Base-by-base conservation (phyloP, 2,329 filamentous ascomycete species). In the Trematosphaeria pertusa region DNA sequence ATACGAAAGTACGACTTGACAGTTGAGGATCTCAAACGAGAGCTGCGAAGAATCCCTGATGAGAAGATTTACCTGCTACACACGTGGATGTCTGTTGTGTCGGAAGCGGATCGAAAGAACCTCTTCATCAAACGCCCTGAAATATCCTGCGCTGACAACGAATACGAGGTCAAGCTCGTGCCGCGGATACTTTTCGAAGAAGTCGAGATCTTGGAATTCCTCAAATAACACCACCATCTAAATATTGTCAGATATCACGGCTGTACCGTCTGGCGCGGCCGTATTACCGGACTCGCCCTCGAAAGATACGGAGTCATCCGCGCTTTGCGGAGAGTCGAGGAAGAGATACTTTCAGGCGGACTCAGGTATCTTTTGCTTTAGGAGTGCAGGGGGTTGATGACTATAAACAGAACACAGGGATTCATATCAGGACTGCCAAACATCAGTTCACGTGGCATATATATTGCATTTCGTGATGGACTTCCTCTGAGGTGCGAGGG, bases 41-140 rank as follows among this genome's bases (percentile, higher is more conserved):
- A 8, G 8, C 24, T 28, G 24, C 8, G 12, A 28, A 8, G 24
- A 12, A 12, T 28, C 12, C 24, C 24, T 8, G 24, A 28, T 12
- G 24, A 28, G 12, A 28, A 28, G 24, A 28, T 28, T 28, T 28
- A 28, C 12, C 24, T 12, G 12, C 24, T 28, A 12, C 8, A 28
- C 24, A 12, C 33, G 24, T 21, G 12, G 17, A 39, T 40, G 10
- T 20, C 48, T 5, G 22, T 48, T 24, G 44, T 44, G 15, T n/a
- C n/a, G n/a, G n/a, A n/a, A 30, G 20, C 24, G 40, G 22, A 15
- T 22, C 18, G 36, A 36, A 24, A 43, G 6, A 39, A 55, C 7
- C 58, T 66, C 38, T 69, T 62, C 37, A 56, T 69, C 18, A 69
- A 70, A 43, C 55, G 61, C n/a, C 64, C 67, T n/a, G 61, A 61